Evolutionary conservation across 2,329 filamentous ascomycete species (phyloP), one percentile per base, ranked within the genome.

Genomic region (Didymella glomerata): DNA sequence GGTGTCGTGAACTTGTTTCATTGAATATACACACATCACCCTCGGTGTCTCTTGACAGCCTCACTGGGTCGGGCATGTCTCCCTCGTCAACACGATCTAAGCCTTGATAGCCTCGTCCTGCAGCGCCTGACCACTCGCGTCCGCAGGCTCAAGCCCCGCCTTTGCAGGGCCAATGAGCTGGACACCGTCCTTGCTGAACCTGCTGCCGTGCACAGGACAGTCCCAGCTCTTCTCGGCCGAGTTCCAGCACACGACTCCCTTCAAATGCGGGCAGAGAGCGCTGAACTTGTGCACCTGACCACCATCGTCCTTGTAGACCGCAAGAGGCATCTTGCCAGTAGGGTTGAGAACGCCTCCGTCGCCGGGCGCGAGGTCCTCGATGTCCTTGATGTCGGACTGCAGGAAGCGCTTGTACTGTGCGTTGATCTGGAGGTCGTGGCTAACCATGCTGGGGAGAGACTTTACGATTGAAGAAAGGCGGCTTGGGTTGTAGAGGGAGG

Each of bases 231-330:
- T 71, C 59, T 69, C 67, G 0, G 66, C 74, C 5, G 72, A 63
- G 59, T 87, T 87, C 84, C 84, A 87, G 68, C 82, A 84, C 0
- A 86, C 79, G 0, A 86, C 81, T 0, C 82, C 84, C 56, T 84
- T 80, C 71, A 86, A 61, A 64, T 87, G 84, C 6, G 85, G 84
- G 62, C 84, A 87, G 0, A 87, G 54, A 0, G 84, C 85, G 44
- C 80, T 85, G 69, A 83, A 82, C 64, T 79, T 80, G 30, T 78
- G 78, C 1, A 84, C 76, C 27, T 83, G 77, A 0, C 84, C 84
- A 0, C 81, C 70, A 6, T 85, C 82, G 57, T 85, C 83, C 66
- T 85, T 86, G 74, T 86, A 87, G 0, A 86, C 80, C 0, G 84
- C 85, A 9, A 84, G 62, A 0, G 84, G 84, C 60, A 78, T 81